phyloP scores from a whole-genome alignment of 2,329 filamentous ascomycete genomes.

The Fusarium nanum region DNA sequence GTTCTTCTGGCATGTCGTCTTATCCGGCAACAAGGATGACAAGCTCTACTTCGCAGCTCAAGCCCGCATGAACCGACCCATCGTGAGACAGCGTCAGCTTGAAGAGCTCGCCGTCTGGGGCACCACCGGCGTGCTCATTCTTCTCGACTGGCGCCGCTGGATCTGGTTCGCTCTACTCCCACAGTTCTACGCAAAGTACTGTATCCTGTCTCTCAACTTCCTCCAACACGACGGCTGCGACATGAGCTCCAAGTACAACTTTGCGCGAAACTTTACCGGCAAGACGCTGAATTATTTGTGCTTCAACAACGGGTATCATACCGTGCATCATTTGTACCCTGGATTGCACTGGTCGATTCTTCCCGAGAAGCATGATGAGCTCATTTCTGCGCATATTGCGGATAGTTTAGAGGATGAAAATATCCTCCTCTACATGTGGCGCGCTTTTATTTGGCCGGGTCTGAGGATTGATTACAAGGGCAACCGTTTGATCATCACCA shows the following conservation, averaged over 20 bases:
- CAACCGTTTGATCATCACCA: neutral
- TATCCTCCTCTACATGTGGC: slow-evolving; percentile 20
- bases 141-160: slow-evolving; percentile 22
- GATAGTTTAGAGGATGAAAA: neutral
- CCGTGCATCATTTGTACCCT: slow-evolving; percentile 20
- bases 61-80: slow-evolving; percentile 19
- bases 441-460: slow-evolving; percentile 11
- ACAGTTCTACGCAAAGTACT: slow-evolving; percentile 22
- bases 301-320: slow-evolving; percentile 27
- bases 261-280: slow-evolving; percentile 20
- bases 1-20: slow-evolving; percentile 23
- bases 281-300: slow-evolving; percentile 9
- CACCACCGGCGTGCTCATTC: neutral
- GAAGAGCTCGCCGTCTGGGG: slow-evolving; percentile 25
- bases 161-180: slow-evolving; percentile 22
- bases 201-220: slow-evolving; percentile 20
- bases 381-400: slow-evolving; percentile 1
- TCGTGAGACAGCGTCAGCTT: slow-evolving; percentile 10
- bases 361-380: slow-evolving; percentile 14
- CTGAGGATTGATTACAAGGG: slow-evolving; percentile 22
- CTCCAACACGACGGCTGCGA: slow-evolving; percentile 25
- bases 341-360: slow-evolving; percentile 19
- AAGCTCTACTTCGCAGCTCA: slow-evolving; percentile 21
- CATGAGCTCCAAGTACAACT: slow-evolving; percentile 27
- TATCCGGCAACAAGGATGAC: slow-evolving; percentile 19